Base-by-base conservation (phyloP, 2,329 filamentous ascomycete genomes). In the Penicillium fuscoglaucum region DNA sequence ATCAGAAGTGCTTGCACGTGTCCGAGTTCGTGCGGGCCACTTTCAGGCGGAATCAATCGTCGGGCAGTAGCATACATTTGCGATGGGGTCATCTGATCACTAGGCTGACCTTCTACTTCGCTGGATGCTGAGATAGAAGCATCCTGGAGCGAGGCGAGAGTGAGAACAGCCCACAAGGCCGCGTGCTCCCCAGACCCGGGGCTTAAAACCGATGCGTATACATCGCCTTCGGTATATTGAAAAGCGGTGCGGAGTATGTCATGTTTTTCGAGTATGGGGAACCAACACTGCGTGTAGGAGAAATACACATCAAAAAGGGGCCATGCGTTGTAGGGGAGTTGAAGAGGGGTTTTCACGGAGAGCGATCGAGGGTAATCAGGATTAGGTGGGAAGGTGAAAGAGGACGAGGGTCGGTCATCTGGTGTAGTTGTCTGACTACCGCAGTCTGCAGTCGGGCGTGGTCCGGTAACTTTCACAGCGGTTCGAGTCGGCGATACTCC, bases 211-310 rank as follows among this genome's bases (percentile, higher is more conserved):
- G 69, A 64, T 26, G 68, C 51, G 19, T 59, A 62, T 13, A 64
- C 65, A 35, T 71, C 67, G 21, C 67, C 65, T 60, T 73, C 68
- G 15, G 66, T 65, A 29, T 73, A 70, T 35, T 68, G 70, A 39
- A 71, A 74, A 15, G 71, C 72, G 33, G 84, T 85, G 28, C 81
- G 81, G 31, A 88, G 76, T 5, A 90, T 76, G 43, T 83, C 81
- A 49, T 88, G 83, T 61, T 87, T 88, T 62, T 91, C 87, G 12
- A 88, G 78, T 28, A 93, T 86, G 0, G 90, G 90, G 28, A 93
- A 80, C 90, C 90, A 93, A 53, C 83, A 86, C 70, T 92, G 88
- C 0, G 87, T 90, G 65, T 90, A 90, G 1, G 88, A 84, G 59
- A 90, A 89, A 70, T 91, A 92, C 5, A 89, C 81, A 63, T 91